Evolutionary conservation across 257 asterid species (phyloP).

Genomic region (Solanum bulbocastanum): DNA sequence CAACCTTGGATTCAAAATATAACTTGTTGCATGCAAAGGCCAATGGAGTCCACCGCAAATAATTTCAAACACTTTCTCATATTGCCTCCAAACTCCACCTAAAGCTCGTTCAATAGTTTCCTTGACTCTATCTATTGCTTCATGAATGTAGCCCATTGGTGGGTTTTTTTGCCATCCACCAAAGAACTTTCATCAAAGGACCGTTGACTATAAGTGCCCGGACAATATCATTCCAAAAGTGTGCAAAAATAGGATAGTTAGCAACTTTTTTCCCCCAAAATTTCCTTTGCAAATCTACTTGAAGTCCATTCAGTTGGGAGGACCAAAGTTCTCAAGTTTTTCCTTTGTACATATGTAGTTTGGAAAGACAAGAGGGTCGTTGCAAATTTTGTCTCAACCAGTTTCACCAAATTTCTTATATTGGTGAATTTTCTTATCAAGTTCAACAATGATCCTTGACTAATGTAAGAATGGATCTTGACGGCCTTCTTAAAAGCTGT

Average conservation of each 20-base stretch:
- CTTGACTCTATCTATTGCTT: not conserved
- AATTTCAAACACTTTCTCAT: not conserved
- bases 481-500: not conserved
- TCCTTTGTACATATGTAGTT: not conserved
- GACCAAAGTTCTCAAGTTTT: not conserved
- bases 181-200: not conserved
- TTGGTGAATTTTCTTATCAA: not conserved
- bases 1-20: not conserved
- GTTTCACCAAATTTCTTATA: not conserved
- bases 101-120: not conserved
- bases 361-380: not conserved
- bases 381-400: not conserved
- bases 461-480: not conserved
- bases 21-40: not conserved
- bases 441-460: not conserved
- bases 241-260: not conserved
- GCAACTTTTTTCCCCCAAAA: not conserved
- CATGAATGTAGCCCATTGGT: not conserved
- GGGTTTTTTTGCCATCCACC: not conserved
- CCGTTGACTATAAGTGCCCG: not conserved
- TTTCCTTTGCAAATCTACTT: not conserved
- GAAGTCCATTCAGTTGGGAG: not conserved
- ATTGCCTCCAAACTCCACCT: not conserved
- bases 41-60: not conserved
- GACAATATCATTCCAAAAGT: not conserved